These are phyloP conservation scores for Nicotiana obtusifolia DNA, from an alignment of 257 asterid species.

Conservation along the genomic window DNA sequence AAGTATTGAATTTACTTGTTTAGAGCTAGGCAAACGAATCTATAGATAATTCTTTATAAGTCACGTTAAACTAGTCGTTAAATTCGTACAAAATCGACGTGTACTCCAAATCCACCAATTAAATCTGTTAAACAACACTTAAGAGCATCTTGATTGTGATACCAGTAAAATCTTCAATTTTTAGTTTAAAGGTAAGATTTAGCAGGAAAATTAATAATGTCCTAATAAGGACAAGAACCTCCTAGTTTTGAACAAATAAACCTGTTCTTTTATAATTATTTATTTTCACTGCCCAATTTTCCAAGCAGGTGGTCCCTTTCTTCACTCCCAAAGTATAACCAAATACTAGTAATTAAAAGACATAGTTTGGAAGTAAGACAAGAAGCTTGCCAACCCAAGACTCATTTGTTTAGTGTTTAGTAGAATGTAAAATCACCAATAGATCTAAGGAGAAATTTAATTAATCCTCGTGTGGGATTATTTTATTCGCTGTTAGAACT, in stretches of 20 bases:
- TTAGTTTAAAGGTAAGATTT: neutral
- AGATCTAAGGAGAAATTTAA: neutral
- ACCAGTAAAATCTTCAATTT: slow-evolving; percentile 3
- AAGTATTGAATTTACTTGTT: neutral
- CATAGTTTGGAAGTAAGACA: slow-evolving; percentile 3
- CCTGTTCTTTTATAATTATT: neutral
- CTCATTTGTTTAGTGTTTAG: neutral
- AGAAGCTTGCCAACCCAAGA: slow-evolving; percentile 13
- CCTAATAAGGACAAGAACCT: slow-evolving; percentile 9
- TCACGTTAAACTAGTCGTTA: neutral
- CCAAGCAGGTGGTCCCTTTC: slow-evolving; percentile 16
- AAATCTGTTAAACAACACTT: neutral
- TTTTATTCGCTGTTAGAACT: neutral
- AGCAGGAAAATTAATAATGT: neutral
- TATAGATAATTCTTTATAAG: neutral
- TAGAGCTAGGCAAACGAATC: neutral
- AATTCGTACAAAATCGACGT: neutral
- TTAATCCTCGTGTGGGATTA: neutral
- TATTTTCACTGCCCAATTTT: neutral
- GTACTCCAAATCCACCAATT: slow-evolving; percentile 12
- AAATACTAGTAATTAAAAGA: neutral
- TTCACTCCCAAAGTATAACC: neutral
- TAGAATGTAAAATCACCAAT: slow-evolving; percentile 7
- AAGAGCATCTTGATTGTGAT: neutral
- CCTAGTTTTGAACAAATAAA: neutral